Base-by-base conservation (phyloP, 441 rosid species). In the Cnidoscolus chayamansa region DNA sequence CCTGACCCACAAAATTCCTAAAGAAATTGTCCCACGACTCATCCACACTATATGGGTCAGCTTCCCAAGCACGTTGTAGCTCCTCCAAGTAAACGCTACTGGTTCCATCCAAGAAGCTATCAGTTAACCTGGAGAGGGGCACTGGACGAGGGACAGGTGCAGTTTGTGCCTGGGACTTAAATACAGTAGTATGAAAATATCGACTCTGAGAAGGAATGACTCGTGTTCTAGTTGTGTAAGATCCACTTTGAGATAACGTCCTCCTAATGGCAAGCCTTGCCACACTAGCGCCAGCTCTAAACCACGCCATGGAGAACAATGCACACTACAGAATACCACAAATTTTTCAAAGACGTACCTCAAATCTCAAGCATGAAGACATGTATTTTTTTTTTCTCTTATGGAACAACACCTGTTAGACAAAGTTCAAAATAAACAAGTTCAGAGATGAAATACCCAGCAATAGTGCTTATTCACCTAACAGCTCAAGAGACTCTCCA, bases 11-110 rank as follows among this genome's bases (percentile, higher is more conserved):
- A 83, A 94, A 94, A 61, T 94, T 94, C 68, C 94, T 87, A 63
- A 94, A 94, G 88, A 94, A 94, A 84, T 92, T 92, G 75, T 94
- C 95, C 98, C 98, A 95, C 1, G 98, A 93, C 76, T 93, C 99
- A 82, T 96, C 99, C n/a, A 93, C 97, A 67, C 96, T 93, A 57
- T 67, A 82, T 0, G 95, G 94, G 55, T 96, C 97, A 72, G 94
- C 80, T 81, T 93, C 98, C 99, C 99, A 91, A 11, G 98, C 89
- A 53, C 97, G 82, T 40, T 96, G 97, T 16, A 96, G 89, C 92
- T 93, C 97, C 87, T 95, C 99, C 65, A 93, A 85, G 77, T 95
- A 95, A 0, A 93, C 97, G 73, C 98, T 93, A 70, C 97, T 93
- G 15, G 99, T 88, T 63, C 94, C 98, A 85, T 92, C 99, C 67